Evolutionary conservation across 2,329 filamentous ascomycete species (phyloP), one percentile per base, ranked within the genome.

Genomic region (Calonectria henricotiae): DNA sequence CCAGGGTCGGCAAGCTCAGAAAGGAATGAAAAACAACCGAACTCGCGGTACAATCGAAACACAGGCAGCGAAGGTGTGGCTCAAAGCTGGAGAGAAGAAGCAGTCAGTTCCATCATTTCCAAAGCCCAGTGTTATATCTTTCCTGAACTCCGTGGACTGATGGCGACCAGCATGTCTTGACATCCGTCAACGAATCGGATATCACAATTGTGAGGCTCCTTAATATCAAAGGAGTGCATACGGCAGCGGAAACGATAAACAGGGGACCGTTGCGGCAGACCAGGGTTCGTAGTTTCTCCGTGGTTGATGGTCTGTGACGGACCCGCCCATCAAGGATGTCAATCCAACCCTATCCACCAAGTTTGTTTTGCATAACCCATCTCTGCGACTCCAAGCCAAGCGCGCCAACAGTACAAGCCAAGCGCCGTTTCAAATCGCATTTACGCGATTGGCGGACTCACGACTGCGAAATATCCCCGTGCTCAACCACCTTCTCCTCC

Each of bases 401-500:
- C 73, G 68, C 61, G 61, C 55, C 64, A 71, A 69, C 68, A 47
- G 72, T 60, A 54, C 60, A 35, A 43, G 37, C 51, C 46, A 54
- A 9, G 41, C 11, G 25, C 27, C 54, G 73, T 75, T 73, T 73
- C 69, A 75, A 75, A 73, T 75, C n/a, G 54, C 39, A 51, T 3
- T 25, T 43, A 27, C 70, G 62, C 65, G 1, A 75, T 73, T 75
- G 73, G 73, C 69, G 69, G 67, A 69, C 61, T 67, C 41, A 7
- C 23, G 25, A 5, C 4, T 43, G 46, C 37, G 13, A 35, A 49
- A 44, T 37, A 39, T 39, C 27, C 44, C 47, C 55, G 55, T 61
- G 15, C 15, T 61, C 23, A 41, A 15, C 55, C 25, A 23, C 20
- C 55, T 27, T 61, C 37, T 27, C 13, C 37, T 39, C 37, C 39